Percentiles rank a stretch among this genome's conserved stretches.
Evolutionary conservation across 768 basidiomycete genomes (phyloP).

Genomic region (Polyporus arcularius): DNA sequence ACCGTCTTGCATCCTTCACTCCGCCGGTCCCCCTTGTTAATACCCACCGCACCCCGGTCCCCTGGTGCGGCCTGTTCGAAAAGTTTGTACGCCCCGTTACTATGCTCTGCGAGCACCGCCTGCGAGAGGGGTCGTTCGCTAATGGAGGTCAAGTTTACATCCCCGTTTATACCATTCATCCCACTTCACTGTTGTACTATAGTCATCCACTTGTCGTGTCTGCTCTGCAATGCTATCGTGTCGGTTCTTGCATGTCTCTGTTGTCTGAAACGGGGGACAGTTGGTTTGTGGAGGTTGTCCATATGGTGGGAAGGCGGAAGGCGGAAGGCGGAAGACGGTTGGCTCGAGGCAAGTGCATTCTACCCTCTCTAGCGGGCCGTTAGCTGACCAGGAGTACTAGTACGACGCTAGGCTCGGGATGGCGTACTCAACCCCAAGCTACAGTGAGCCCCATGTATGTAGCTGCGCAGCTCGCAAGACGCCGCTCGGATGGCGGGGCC

Average conservation of each 20-base stretch:
- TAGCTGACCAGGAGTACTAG: not conserved
- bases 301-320: too few species aligned
- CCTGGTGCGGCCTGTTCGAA: not conserved
- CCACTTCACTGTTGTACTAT: constrained; percentile 13
- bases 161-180: not conserved
- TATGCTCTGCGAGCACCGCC: constrained; percentile 7
- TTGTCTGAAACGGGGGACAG: not conserved
- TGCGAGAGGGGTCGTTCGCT: constrained; percentile 4
- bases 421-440: not conserved
- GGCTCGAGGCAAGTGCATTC: too few species aligned
- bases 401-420: not conserved
- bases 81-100: not conserved
- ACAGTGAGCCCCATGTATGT: too few species aligned
- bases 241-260: not conserved
- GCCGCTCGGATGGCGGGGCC: too few species aligned
- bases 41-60: not conserved
- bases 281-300: not conserved
- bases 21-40: not conserved
- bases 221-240: constrained; percentile 10
- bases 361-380: too few species aligned
- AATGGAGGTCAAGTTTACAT: not conserved
- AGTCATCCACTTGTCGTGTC: not conserved
- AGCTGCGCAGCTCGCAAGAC: too few species aligned
- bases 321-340: too few species aligned
- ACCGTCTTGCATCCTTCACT: not conserved